Conservation (phyloP, 2,329 filamentous ascomycete genomes). For the Kalaharituber pfeilii region DNA sequence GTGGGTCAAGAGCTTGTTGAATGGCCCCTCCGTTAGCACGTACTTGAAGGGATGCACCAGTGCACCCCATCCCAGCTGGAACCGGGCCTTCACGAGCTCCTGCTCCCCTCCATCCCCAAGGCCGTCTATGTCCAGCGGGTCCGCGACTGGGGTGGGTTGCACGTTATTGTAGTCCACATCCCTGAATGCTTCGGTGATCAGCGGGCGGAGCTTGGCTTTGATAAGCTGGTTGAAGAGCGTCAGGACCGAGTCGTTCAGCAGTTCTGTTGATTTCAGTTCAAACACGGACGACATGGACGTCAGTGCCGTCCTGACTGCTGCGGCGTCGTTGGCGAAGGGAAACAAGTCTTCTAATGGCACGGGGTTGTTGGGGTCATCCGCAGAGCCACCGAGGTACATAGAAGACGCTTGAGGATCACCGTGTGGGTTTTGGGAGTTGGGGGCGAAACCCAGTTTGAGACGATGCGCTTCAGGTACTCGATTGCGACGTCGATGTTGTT, state of each 20-base stretch:
- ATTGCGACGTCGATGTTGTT: conserved; percentile 89
- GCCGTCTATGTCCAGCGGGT: conserved; percentile 30
- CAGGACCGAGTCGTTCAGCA: conserved; percentile 66
- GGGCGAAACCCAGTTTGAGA: conserved; percentile 29
- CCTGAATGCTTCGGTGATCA: conserved; percentile 67
- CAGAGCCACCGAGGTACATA: too few relatives aligned
- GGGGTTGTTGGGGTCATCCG: conserved; percentile 14
- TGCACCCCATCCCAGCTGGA: conserved; percentile 69
- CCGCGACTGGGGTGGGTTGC: conserved; percentile 26
- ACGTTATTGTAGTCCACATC: conserved; percentile 63
- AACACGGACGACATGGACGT: conserved; percentile 55
- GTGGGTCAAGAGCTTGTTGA: conserved; percentile 54
- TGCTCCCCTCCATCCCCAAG: conserved; percentile 33
- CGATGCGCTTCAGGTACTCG: conserved; percentile 78
- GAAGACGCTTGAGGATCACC: too few relatives aligned
- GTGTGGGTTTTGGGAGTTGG: not conserved
- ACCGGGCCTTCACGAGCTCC: conserved; percentile 58
- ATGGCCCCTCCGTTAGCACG: conserved; percentile 62
- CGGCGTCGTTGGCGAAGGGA: conserved; percentile 60
- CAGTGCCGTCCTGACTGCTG: conserved; percentile 50
- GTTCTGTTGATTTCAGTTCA: conserved; percentile 57
- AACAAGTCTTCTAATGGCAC: conserved; percentile 46
- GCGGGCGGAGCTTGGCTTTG: conserved; percentile 61
- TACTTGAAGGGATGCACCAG: conserved; percentile 72
- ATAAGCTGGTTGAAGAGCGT: conserved; percentile 79